phyloP scores from a whole-genome alignment of 2,329 filamentous ascomycete genomes.

The Microdochium paspali region DNA sequence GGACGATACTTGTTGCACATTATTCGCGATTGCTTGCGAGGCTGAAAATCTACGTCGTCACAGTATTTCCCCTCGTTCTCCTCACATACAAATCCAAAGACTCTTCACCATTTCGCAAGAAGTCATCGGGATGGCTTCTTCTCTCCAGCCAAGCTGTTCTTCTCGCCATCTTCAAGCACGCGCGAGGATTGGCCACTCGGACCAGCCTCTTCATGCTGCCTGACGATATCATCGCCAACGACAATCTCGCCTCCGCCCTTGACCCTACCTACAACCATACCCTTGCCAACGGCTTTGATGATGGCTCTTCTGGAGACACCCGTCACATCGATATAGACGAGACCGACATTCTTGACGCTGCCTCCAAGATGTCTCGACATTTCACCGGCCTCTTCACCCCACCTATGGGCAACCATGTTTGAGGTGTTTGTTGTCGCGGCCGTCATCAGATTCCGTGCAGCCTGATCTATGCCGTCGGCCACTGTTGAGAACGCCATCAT shows the following conservation, averaged over 20 bases:
- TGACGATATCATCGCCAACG: slow-evolving; percentile 51
- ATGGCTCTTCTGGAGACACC: slow-evolving; percentile 85
- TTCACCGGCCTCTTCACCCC: slow-evolving; percentile 75
- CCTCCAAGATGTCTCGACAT: slow-evolving; percentile 68
- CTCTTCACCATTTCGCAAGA: too few species aligned
- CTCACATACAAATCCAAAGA: too few species aligned
- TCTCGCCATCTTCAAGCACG: neutral
- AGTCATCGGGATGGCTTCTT: neutral
- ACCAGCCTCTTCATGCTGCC: slow-evolving; percentile 7
- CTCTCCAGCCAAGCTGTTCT: neutral
- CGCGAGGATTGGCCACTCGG: neutral
- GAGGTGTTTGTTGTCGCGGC: slow-evolving; percentile 71
- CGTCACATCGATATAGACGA: slow-evolving; percentile 95
- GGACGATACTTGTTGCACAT: too few species aligned
- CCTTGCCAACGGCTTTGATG: slow-evolving; percentile 90
- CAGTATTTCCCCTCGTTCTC: too few species aligned
- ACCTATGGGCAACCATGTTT: slow-evolving; percentile 80
- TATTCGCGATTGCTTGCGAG: too few species aligned
- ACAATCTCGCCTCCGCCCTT: slow-evolving; percentile 67
- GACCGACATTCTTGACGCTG: slow-evolving; percentile 88
- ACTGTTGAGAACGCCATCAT: slow-evolving; percentile 95
- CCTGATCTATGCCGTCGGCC: slow-evolving; percentile 85
- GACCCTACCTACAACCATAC: slow-evolving; percentile 83
- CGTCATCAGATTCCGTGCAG: slow-evolving; percentile 67
- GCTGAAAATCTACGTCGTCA: too few species aligned